Evolutionary conservation across 768 basidiomycete genomes (phyloP).

Genomic region (Cyathus striatus): DNA sequence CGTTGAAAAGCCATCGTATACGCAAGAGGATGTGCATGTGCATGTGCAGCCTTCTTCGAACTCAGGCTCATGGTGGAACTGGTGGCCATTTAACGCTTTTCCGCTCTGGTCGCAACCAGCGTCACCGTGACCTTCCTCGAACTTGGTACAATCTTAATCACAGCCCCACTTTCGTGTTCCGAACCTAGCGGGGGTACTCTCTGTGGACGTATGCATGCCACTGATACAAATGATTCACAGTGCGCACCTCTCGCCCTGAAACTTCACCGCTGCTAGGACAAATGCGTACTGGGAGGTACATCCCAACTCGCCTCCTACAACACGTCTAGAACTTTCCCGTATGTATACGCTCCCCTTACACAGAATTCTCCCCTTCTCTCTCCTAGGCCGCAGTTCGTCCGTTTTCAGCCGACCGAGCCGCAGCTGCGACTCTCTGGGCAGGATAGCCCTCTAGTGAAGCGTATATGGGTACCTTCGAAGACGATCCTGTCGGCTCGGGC

Average conservation of each 20-base stretch:
- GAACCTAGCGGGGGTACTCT: too few species aligned
- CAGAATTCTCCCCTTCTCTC: too few species aligned
- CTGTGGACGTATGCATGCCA: too few species aligned
- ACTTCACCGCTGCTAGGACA: too few species aligned
- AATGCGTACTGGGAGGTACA: too few species aligned
- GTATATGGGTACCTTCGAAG: constrained; percentile 65
- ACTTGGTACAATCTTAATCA: too few species aligned
- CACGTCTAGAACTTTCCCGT: too few species aligned
- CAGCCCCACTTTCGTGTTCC: too few species aligned
- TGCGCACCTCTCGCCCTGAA: too few species aligned
- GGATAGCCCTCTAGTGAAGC: constrained; percentile 2
- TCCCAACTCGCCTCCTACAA: neutral
- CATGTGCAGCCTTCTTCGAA: neutral
- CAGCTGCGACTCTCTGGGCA: neutral
- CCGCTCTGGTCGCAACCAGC: neutral
- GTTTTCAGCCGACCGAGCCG: too few species aligned
- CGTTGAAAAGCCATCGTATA: neutral
- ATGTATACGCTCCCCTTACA: too few species aligned
- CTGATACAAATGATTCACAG: too few species aligned
- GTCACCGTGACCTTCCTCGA: neutral
- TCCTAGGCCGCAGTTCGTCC: neutral
- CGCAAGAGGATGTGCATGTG: neutral
- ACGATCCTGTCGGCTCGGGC: constrained; percentile 73
- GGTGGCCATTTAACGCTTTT: neutral
- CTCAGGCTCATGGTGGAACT: neutral